phyloP scores from a whole-genome alignment of 2,329 filamentous ascomycete genomes.

The Gyromitra esculenta region DNA sequence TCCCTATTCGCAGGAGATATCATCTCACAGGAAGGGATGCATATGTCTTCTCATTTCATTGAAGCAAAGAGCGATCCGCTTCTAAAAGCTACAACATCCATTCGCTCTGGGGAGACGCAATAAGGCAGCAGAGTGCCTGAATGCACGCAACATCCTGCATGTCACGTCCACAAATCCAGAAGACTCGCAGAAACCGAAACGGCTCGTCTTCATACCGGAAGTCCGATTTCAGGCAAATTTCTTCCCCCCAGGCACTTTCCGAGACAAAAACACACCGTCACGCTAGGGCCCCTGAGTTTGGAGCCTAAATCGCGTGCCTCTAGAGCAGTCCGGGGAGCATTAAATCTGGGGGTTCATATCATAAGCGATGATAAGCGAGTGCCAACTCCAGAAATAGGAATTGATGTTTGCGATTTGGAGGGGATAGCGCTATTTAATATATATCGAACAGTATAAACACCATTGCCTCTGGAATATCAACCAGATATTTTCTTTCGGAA shows the following conservation, averaged over 20 bases:
- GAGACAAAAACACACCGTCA: slow-evolving; percentile 8
- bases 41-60: slow-evolving; percentile 27
- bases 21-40: slow-evolving; percentile 4
- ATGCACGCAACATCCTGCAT: slow-evolving; percentile 22
- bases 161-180: not conserved
- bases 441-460: slow-evolving; percentile 6
- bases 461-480: not conserved
- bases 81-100: slow-evolving; percentile 20
- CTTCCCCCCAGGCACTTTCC: not conserved
- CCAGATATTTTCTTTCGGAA: not conserved
- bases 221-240: not conserved
- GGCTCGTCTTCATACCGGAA: slow-evolving; percentile 1
- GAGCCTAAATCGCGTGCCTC: slow-evolving; percentile 11
- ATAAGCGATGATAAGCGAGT: not conserved
- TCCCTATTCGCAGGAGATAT: slow-evolving; percentile 16
- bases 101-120: slow-evolving; percentile 18
- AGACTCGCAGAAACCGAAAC: slow-evolving; percentile 13
- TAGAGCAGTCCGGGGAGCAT: slow-evolving; percentile 7
- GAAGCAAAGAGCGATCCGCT: slow-evolving; percentile 17
- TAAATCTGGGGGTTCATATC: slow-evolving; percentile 6
- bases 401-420: not conserved
- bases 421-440: slow-evolving; percentile 2
- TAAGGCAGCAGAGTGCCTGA: slow-evolving; percentile 8
- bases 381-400: not conserved
- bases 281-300: not conserved